Conservation (phyloP, 2,329 filamentous ascomycete genomes). For the Colletotrichum sp. region DNA sequence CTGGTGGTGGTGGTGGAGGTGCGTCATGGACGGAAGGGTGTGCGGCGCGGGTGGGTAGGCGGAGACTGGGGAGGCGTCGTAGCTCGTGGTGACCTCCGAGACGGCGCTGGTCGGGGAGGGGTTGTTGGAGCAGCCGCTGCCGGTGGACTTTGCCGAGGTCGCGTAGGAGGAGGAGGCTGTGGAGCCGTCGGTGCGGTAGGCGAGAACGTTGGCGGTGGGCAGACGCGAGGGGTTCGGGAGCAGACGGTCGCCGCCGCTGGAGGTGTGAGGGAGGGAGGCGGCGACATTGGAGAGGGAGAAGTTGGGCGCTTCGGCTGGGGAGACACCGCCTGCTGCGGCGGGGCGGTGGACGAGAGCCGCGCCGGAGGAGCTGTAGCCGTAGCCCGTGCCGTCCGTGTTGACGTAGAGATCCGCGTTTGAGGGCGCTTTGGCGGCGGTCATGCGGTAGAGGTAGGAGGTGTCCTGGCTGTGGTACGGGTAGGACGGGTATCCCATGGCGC, state of each 20-base stretch:
- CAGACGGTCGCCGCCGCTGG: slow-evolving; percentile 30
- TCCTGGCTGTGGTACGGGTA: slow-evolving; percentile 41
- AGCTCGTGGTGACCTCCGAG: neutral
- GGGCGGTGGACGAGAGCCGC: slow-evolving; percentile 40
- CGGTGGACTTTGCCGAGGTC: neutral
- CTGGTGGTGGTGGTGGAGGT: neutral
- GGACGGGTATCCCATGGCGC: slow-evolving; percentile 33
- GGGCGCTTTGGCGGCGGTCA: slow-evolving; percentile 29
- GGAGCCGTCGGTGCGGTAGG: slow-evolving; percentile 11
- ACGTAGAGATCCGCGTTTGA: slow-evolving; percentile 35
- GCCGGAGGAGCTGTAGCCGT: slow-evolving; percentile 33
- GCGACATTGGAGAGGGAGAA: slow-evolving; percentile 48
- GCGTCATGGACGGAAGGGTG: slow-evolving; percentile 13
- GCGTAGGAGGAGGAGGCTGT: neutral
- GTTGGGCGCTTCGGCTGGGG: slow-evolving; percentile 33
- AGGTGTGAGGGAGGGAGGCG: slow-evolving; percentile 39
- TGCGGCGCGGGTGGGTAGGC: slow-evolving; percentile 6
- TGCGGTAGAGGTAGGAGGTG: slow-evolving; percentile 31
- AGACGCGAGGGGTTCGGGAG: slow-evolving; percentile 41
- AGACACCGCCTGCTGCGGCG: slow-evolving; percentile 20
- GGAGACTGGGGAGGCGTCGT: neutral
- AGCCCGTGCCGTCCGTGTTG: slow-evolving; percentile 34
- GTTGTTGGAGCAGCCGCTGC: neutral
- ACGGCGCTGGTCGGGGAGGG: slow-evolving; percentile 9
- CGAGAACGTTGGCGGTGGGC: slow-evolving; percentile 30